A percentile compares a stretch with the other conserved stretches of the same genome.
phyloP scores from a whole-genome alignment of 805 yeast species.

The Metschnikowia anglica region DNA sequence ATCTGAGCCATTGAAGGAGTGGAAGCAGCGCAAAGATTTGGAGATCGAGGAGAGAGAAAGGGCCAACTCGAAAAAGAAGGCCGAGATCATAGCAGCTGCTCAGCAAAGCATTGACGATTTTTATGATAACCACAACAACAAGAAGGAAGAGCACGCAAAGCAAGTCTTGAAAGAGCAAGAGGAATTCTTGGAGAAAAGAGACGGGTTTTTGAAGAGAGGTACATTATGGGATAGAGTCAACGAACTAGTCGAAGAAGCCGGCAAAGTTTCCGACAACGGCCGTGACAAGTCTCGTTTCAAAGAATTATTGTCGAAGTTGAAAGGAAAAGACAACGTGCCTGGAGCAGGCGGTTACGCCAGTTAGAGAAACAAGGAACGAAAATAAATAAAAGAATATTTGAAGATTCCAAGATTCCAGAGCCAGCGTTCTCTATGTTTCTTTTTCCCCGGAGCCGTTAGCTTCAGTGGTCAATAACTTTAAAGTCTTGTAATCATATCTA shows the following conservation, averaged over 20 bases:
- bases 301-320: conserved; percentile 60
- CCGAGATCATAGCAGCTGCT: conserved; percentile 72
- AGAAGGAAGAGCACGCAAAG: conserved; percentile 68
- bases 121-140: conserved; percentile 84
- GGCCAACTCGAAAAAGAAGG: conserved; percentile 60
- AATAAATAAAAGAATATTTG: not conserved
- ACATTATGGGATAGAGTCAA: conserved; percentile 59
- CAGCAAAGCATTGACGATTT: conserved; percentile 84
- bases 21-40: conserved; percentile 79
- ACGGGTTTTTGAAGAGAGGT: conserved; percentile 50
- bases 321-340: conserved; percentile 70
- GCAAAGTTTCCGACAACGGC: conserved; percentile 41
- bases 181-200: conserved; percentile 71
- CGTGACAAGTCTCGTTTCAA: conserved; percentile 72
- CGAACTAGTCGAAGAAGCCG: conserved; percentile 49
- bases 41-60: conserved; percentile 81
- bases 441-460: too few relatives aligned
- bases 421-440: not conserved
- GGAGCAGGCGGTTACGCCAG: conserved; percentile 64
- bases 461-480: too few relatives aligned
- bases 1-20: conserved; percentile 55
- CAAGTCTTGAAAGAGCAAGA: conserved; percentile 67
- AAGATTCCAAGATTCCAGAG: not conserved
- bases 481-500: not conserved
- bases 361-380: conserved; percentile 5